Evolutionary conservation across 768 basidiomycete species (phyloP).

Genomic region (Auricularia sp.): DNA sequence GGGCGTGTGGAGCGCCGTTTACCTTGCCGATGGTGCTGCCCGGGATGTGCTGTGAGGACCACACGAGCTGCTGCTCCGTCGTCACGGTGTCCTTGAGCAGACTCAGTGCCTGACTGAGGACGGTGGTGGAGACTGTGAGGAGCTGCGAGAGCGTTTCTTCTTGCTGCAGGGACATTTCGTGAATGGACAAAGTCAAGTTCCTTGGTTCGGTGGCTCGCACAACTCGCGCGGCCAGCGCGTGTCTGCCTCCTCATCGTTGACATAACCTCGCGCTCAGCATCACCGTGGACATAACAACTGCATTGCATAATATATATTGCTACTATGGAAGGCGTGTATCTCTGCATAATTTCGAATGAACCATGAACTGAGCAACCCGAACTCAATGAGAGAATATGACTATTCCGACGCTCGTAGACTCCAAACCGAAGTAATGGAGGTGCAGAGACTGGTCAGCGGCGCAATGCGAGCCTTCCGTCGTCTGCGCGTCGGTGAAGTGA

Average conservation of each 20-base stretch:
- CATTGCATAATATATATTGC: conserved; percentile 6
- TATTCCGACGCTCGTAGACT: conserved; percentile 56
- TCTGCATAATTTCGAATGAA: conserved; percentile 74
- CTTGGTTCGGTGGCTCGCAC: conserved; percentile 3
- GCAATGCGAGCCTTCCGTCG: conserved; percentile 50
- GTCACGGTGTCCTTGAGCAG: conserved; percentile 56
- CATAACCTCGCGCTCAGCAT: conserved; percentile 3
- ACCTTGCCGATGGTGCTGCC: conserved; percentile 74
- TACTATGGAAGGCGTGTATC: conserved; percentile 36
- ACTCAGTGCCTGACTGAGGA: conserved; percentile 66
- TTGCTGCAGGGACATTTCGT: conserved; percentile 4
- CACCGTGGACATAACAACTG: conserved; percentile 9
- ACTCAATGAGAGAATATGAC: conserved; percentile 66
- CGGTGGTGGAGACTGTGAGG: conserved; percentile 53
- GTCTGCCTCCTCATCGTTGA: neutral
- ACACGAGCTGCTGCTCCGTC: conserved; percentile 59
- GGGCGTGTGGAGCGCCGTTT: neutral
- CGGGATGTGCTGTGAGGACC: conserved; percentile 64
- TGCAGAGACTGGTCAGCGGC: conserved; percentile 60
- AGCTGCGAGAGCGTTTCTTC: conserved; percentile 37
- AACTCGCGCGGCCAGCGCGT: neutral
- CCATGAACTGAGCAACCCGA: conserved; percentile 50
- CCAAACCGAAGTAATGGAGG: conserved; percentile 26
- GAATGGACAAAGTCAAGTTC: conserved; percentile 2
- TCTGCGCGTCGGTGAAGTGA: conserved; percentile 37